Base-by-base conservation (phyloP, 495 filamentous ascomycete species). In the Thermothielavioides terrestris region DNA sequence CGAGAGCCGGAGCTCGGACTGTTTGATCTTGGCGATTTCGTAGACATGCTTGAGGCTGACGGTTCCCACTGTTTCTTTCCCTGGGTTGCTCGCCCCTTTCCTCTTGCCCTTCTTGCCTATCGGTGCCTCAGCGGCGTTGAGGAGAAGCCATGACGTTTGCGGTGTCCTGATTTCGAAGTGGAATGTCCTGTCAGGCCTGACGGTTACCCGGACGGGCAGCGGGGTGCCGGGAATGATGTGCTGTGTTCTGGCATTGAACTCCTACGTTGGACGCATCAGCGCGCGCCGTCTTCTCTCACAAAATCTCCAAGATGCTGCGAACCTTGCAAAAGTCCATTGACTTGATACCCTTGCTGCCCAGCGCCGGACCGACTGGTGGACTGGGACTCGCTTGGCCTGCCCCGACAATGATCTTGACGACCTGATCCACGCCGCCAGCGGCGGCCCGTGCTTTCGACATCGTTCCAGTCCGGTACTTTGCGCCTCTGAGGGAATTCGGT, bases 311-410 rank as follows among this genome's bases (percentile, higher is more conserved):
- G n/a, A 27, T 27, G 22, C 34, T 53, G 54, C 72, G 56, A 61
- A 96, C 92, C 79, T 98, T 98, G 79, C 92, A 97, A 66, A 97
- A 97, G 70, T 99, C 94, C 85, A 99, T 99, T 52, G 85, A 90
- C 76, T 99, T 99, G 34, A 99, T 86, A 74, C 92, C 92, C 76
- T 95, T 97, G 67, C 85, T 90, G 66, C 92, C 92, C 54, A 99
- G 77, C 37, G 92, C 94, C 25, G 94, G 94, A 72, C 94, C 94
- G 61, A 99, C 89, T 3, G 92, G 92, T n/a, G 92, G 94, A 71
- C 88, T 90, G 26, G 92, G 92, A 53, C 84, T 86, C 40, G 92
- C 92, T 65, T 97, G 88, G n/a, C 92, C 94, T 32, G 92, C 92
- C 52, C 89, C 94, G 43, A 99, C 92, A 49, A 99, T 94, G 62